A percentile compares a stretch with the other conserved stretches of the same genome.
These are phyloP conservation scores for Dictyostelium firmibasis DNA, from an alignment of 78 protist genomes.

Conservation along the genomic window DNA sequence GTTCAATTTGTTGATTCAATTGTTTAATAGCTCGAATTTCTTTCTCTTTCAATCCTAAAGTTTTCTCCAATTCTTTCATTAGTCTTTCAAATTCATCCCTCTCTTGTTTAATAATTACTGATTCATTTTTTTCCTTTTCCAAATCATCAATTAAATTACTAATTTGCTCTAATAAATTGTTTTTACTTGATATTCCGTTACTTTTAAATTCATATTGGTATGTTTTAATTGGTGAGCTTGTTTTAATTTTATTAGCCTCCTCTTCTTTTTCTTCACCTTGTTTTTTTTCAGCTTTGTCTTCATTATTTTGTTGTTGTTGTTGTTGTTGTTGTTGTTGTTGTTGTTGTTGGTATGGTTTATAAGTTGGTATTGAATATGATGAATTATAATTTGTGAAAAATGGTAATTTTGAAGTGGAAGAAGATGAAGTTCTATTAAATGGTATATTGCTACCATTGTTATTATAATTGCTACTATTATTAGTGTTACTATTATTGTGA, in stretches of 20 bases:
- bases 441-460: not conserved
- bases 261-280: not conserved
- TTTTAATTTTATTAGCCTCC: not conserved
- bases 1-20: not conserved
- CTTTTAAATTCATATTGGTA: not conserved
- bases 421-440: not conserved
- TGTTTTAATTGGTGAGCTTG: not conserved
- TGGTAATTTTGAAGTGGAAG: not conserved
- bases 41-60: not conserved
- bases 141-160: not conserved
- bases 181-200: not conserved
- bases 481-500: not conserved
- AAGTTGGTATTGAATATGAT: not conserved
- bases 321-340: not conserved
- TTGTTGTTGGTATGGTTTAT: not conserved
- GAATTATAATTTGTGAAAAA: not conserved
- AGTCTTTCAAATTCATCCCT: not conserved
- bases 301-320: not conserved
- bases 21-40: not conserved
- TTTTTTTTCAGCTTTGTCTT: not conserved
- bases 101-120: not conserved
- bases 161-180: not conserved
- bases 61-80: not conserved
- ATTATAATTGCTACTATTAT: not conserved
- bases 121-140: conserved; percentile 7